phyloP scores from a whole-genome alignment of 2,329 filamentous ascomycete species.

The Xylariaceae sp. region DNA sequence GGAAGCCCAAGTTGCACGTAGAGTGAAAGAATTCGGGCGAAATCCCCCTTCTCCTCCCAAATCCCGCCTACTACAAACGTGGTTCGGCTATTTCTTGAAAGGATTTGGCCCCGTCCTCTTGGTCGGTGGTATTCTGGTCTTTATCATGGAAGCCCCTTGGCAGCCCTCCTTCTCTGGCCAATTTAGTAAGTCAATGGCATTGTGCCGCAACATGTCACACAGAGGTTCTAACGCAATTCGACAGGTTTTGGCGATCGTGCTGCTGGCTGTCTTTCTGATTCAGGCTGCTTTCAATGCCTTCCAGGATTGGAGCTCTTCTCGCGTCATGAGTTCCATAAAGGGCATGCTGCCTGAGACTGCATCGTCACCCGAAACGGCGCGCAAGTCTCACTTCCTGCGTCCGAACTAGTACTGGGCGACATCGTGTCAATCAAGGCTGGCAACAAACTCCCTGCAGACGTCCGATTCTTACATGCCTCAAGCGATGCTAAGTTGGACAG shows the following conservation, averaged over 20 bases:
- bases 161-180: slow-evolving; percentile 65
- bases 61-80: slow-evolving; percentile 55
- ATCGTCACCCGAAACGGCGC: slow-evolving; percentile 60
- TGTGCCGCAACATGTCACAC: neutral
- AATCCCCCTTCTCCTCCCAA: slow-evolving; percentile 67
- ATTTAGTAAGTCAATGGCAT: slow-evolving; percentile 40
- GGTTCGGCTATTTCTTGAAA: slow-evolving; percentile 71
- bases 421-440: slow-evolving; percentile 66
- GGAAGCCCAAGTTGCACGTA: slow-evolving; percentile 51
- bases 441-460: slow-evolving; percentile 71
- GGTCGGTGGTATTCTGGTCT: slow-evolving; percentile 67
- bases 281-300: slow-evolving; percentile 68
- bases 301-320: slow-evolving; percentile 73
- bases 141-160: slow-evolving; percentile 75
- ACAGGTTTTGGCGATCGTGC: slow-evolving; percentile 66
- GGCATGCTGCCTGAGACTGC: slow-evolving; percentile 76
- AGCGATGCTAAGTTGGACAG: slow-evolving; percentile 71
- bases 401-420: slow-evolving; percentile 70
- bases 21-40: slow-evolving; percentile 58
- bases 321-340: slow-evolving; percentile 77
- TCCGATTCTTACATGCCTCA: slow-evolving; percentile 67
- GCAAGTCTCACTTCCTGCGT: slow-evolving; percentile 47
- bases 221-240: slow-evolving; percentile 1
- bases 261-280: slow-evolving; percentile 66
- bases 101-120: slow-evolving; percentile 73